A percentile compares a stretch with the other conserved stretches of the same genome.
Evolutionary conservation across 805 yeast genomes (phyloP).

Genomic region (Brettanomyces custersianus): DNA sequence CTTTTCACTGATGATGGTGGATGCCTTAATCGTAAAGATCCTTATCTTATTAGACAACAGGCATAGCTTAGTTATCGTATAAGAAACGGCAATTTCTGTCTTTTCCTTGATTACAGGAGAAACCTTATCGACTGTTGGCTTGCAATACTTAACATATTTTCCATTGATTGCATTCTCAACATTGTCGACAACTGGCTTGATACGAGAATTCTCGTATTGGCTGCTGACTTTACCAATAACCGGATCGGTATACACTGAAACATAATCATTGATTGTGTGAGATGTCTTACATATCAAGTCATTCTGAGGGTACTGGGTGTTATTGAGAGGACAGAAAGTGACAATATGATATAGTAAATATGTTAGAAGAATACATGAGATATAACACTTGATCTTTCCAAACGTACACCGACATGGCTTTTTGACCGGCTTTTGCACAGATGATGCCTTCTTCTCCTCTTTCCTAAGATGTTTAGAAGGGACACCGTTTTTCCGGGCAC

Average conservation of each 20-base stretch:
- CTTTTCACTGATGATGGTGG: constrained; percentile 1
- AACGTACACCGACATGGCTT: constrained; percentile 3
- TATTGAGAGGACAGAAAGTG: constrained; percentile 17
- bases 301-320: constrained; percentile 7
- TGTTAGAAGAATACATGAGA: constrained; percentile 9
- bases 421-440: too few species aligned
- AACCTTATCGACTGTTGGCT: constrained; percentile 13
- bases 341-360: constrained; percentile 14
- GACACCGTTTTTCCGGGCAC: too few species aligned
- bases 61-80: constrained; percentile 1
- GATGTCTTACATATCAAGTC: constrained; percentile 16
- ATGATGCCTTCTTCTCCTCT: too few species aligned
- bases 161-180: constrained; percentile 3
- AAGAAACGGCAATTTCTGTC: neutral
- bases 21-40: neutral
- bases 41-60: neutral
- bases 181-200: constrained; percentile 16
- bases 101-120: constrained; percentile 8
- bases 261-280: constrained; percentile 11
- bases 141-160: constrained; percentile 9
- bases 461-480: too few species aligned
- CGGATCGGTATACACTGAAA: constrained; percentile 14
- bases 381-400: constrained; percentile 10
- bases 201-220: constrained; percentile 13
- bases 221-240: constrained; percentile 4